Evolutionary conservation across 176 grass and related monocot genomes (phyloP).

Genomic region (Musa acuminata): DNA sequence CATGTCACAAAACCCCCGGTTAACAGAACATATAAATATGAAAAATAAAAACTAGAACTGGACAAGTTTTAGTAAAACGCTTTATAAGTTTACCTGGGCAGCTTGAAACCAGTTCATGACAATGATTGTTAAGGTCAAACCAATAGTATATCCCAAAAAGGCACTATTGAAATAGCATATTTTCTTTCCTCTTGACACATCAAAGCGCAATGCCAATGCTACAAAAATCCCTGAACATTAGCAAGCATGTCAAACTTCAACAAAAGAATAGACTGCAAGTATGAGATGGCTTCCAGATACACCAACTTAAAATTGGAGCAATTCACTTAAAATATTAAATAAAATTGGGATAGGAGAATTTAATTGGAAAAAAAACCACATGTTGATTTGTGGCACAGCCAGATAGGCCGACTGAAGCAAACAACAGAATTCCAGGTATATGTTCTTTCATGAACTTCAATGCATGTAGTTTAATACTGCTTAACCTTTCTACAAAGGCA

Average conservation of each 20-base stretch:
- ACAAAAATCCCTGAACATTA: slow-evolving; percentile 64
- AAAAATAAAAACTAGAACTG: too few species aligned
- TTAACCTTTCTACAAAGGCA: too few species aligned
- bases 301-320: neutral
- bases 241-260: neutral
- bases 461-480: too few species aligned
- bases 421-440: too few species aligned
- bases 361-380: too few species aligned
- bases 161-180: slow-evolving; percentile 76
- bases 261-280: neutral
- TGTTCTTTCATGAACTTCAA: too few species aligned
- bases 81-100: slow-evolving; percentile 41
- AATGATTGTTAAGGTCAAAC: slow-evolving; percentile 54
- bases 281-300: neutral
- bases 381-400: too few species aligned
- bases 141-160: slow-evolving; percentile 60
- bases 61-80: neutral
- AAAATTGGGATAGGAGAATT: too few species aligned
- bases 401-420: too few species aligned
- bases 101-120: slow-evolving; percentile 99
- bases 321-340: neutral
- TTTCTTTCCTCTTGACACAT: slow-evolving; percentile 59
- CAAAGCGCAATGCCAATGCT: slow-evolving; percentile 76
- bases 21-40: neutral
- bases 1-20: neutral